Evolutionary conservation across 2,329 filamentous ascomycete genomes (phyloP).

Genomic region (Ceratocystis smalleyi): DNA sequence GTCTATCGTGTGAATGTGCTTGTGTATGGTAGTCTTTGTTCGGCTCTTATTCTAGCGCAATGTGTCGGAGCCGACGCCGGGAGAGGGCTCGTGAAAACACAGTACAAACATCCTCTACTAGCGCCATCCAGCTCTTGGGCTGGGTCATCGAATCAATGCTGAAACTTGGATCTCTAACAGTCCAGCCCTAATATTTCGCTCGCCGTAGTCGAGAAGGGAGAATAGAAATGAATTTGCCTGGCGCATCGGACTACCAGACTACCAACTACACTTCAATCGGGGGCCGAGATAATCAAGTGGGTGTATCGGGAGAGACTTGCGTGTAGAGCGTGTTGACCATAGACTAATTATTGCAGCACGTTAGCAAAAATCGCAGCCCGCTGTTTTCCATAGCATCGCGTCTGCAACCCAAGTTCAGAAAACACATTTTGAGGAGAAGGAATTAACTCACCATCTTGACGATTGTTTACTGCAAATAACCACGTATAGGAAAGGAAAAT

Average conservation of each 20-base stretch:
- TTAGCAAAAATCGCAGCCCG: background rate
- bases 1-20: background rate
- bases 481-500: slow-evolving; percentile 5
- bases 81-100: background rate
- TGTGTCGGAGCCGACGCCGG: background rate
- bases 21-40: background rate
- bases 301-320: slow-evolving; percentile 28
- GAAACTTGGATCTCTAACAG: background rate
- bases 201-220: background rate
- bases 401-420: background rate
- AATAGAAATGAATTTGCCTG: background rate
- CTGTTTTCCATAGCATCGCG: background rate
- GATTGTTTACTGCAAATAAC: slow-evolving; percentile 3
- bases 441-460: slow-evolving; percentile 17
- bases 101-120: background rate
- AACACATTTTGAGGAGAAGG: slow-evolving; percentile 23
- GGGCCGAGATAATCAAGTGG: background rate
- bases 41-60: background rate
- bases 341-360: slow-evolving; percentile 22
- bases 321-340: slow-evolving; percentile 40
- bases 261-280: background rate
- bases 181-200: background rate
- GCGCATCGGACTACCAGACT: background rate
- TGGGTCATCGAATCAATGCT: background rate
- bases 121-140: background rate